Evolutionary conservation across 805 yeast genomes (phyloP), one percentile per base, ranked within the genome.

Genomic region (Candida palmyrensis): DNA sequence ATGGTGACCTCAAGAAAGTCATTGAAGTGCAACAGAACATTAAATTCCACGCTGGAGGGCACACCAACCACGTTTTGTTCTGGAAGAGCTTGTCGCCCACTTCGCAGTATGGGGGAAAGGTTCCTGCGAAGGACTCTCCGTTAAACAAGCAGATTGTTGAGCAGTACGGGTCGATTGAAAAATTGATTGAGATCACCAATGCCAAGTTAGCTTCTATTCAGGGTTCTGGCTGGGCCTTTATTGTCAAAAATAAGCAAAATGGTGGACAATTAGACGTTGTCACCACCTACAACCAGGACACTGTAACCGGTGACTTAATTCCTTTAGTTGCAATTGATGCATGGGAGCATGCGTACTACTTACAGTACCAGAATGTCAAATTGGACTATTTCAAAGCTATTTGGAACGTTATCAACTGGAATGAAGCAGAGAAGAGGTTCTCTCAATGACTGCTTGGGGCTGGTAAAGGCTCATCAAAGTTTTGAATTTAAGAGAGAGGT

Each of bases 311-410:
- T 8, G 63, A 68, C 7, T 59, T 55, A 34, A 64, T 61, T 33
- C 68, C 71, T 11, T 60, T 69, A 50, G 55, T 70, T 40, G 75
- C 73, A 12, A 69, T 70, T 49, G 75, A 70, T 51, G 73, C 73
- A 35, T 70, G 75, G 75, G 75, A 70, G 47, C 75, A 70, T 44
- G 75, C 75, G 37, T 70, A 69, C 52, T 70, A 70, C 54, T 66
- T 70, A 48, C 75, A 70, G 44, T 70, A 69, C 53, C 72, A 70
- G 46, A 70, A 70, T 45, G 72, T 64, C 39, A 70, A 70, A 49
- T 70, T 55, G 13, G 73, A 66, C 47, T 69, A 69, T 48, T 67
- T 69, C 48, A 68, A 68, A 48, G 69, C 71, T 32, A 64, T 70
- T 42, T 69, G 72, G 70, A 65, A 67, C 40, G 75, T 70, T 29